Evolutionary conservation across 2,329 filamentous ascomycete genomes (phyloP), one percentile per base, ranked within the genome.

Genomic region (Emmonsiellopsis sp.): DNA sequence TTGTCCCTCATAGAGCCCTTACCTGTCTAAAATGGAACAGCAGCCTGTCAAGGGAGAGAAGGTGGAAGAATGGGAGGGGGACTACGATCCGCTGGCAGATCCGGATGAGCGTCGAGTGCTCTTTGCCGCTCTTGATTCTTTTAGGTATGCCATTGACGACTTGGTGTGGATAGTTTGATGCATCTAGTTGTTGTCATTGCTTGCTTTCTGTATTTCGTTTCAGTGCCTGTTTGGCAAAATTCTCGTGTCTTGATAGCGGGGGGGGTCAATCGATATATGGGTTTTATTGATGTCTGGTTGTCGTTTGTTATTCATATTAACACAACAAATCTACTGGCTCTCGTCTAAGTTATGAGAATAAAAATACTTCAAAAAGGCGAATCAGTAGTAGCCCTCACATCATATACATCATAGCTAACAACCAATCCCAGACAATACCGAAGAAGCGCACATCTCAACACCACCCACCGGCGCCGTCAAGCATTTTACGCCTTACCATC

Each of bases 401-500:
- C 13, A 39, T n/a, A 39, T 39, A 36, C 4, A 6, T 7, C 34
- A 4, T 17, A 36, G 40, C 52, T 58, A 44, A 60, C 52, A 42
- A 52, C 58, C 57, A 48, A 47, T 37, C 32, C 51, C 61, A 94
- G 89, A 52, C 87, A 91, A 71, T 96, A 96, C 68, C 85, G 87
- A 58, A 86, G 85, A 62, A 81, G 84, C 27, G 87, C 91, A 5
- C 92, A 97, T 68, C 87, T 87, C 73, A 94, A 95, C 69, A 85
- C 87, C 58, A 97, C 92, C 4, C 92, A 97, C 69, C 79, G 91
- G 14, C 85, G 93, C 21, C 84, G 94, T 32, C 90, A 93, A 69
- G 86, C 89, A 11, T 96, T 98, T 71, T 98, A 97, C 68, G 87
- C 90, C 7, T 78, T 98, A 5, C 89, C 92, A 1, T 83, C 85